Evolutionary conservation across 371 early-diverging fungal genomes (phyloP).

Genomic region (Mortierella sp.): DNA sequence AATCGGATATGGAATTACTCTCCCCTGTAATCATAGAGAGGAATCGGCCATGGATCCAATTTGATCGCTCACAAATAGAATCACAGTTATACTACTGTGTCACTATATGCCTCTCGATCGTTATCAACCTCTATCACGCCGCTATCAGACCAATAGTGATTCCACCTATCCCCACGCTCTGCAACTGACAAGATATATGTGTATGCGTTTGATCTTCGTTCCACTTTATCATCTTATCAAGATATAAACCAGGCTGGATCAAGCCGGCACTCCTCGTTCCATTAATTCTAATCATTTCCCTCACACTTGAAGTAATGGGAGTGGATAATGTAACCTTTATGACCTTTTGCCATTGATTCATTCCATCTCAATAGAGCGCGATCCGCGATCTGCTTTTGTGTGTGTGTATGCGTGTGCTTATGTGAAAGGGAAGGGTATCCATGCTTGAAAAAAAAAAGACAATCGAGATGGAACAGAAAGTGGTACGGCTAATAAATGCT

Average conservation of each 20-base stretch:
- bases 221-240: not conserved
- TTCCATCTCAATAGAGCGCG: not conserved
- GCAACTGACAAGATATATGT: too few species aligned
- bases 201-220: too few species aligned
- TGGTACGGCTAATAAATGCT: not conserved
- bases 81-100: constrained; percentile 1
- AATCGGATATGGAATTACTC: constrained; percentile 17
- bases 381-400: not conserved
- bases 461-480: not conserved
- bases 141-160: constrained; percentile 33
- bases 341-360: not conserved
- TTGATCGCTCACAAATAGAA: constrained; percentile 44
- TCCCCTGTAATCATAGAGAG: not conserved
- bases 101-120: constrained; percentile 15
- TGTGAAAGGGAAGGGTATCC: not conserved
- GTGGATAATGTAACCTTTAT: not conserved
- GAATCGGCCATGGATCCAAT: constrained; percentile 42
- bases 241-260: not conserved
- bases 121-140: constrained; percentile 16
- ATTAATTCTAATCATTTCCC: not conserved
- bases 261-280: not conserved
- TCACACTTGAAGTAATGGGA: not conserved
- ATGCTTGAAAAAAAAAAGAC: too few species aligned
- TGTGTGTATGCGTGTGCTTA: not conserved
- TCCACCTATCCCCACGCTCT: not conserved